Evolutionary conservation across 345 rosid genomes (phyloP), one percentile per base, ranked within the genome.

Genomic region (Pugionium cornutum): DNA sequence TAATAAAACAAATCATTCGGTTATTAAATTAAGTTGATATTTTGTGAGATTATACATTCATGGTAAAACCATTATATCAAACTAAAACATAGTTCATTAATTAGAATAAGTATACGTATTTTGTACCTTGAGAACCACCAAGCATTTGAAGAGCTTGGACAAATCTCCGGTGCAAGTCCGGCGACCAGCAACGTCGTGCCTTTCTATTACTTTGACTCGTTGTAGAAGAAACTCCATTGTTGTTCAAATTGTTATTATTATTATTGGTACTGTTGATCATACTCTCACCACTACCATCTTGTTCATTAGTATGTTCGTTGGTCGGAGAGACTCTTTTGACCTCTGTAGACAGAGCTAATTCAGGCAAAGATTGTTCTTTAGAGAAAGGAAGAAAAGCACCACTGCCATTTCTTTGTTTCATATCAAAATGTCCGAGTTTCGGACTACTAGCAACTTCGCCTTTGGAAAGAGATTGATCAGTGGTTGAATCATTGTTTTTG

Each of bases 111-210:
- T 7, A 4, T 50, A 34, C 6, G 35, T 9, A 8, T 18, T 39
- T 10, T 11, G 47, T 88, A 94, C 99, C 97, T 90, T 94, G 99
- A 55, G 99, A 90, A 35, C 99, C 99, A 29, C 99, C 99, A 7
- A 94, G 92, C 96, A 90, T 84, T 68, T 94, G 99, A 32, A 94
- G 18, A 18, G 18, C 18, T 18, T 18, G 18, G 18, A 18, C 18
- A 18, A 18, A 18, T 18, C 18, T 18, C 18, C 18, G 18, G 18
- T 18, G 18, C 18, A 18, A 18, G 18, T 18, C 18, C 18, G 18
- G 18, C 18, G 18, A 18, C 18, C 18, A 18, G 18, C 18, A 18
- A 18, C 18, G 18, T 18, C 18, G 18, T 18, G 18, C 91, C 71
- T 94, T 94, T 76, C 99, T 76, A 58, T 90, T 86, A 75, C 85